Evolutionary conservation across 2,329 filamentous ascomycete species (phyloP), one percentile per base, ranked within the genome.

Genomic region (Hysterium pulicare): DNA sequence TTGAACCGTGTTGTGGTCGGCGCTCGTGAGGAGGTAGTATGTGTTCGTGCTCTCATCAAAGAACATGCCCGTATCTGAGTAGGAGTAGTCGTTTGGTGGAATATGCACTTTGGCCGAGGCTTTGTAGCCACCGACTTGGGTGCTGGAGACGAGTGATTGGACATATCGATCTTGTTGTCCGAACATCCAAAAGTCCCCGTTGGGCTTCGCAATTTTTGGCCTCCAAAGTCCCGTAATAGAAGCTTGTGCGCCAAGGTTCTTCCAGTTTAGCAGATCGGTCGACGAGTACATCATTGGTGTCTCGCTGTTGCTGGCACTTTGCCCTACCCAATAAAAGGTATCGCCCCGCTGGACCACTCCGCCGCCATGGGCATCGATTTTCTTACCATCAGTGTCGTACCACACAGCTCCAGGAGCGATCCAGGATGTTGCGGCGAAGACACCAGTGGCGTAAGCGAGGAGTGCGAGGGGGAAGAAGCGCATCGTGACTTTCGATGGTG

Each of bases 21-120:
- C 67, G 21, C 57, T 62, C 2, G 69, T 70, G 16, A 71, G 53
- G 24, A 70, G 54, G 41, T 68, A 71, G 61, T 62, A 70, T 8
- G 59, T 64, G 4, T 42, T 28, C 61, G 38, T 46, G 13, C 8
- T 52, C 16, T 64, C 57, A 41, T 71, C 68, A 10, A 54, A 45
- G 42, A 69, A 71, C 62, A 71, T 70, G 7, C 68, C 68, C 5
- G 66, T 69, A 38, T 70, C 67, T 2, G 62, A 67, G 42, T 70
- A 70, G 1, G 60, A 58, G 49, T 69, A 70, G 32, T 54, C 51
- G 38, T 58, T 61, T 11, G 68, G 68, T 3, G 68, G 68, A 1
- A 71, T 53, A 19, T 60, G 50, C 1, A 68, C 62, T 40, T 67
- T 67, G 7, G 24, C 24, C 8, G 55, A 52, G 2, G 46, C 49